These are phyloP conservation scores for Biscogniauxia sp. DNA, from an alignment of 2,329 filamentous ascomycete genomes.

Conservation along the genomic window DNA sequence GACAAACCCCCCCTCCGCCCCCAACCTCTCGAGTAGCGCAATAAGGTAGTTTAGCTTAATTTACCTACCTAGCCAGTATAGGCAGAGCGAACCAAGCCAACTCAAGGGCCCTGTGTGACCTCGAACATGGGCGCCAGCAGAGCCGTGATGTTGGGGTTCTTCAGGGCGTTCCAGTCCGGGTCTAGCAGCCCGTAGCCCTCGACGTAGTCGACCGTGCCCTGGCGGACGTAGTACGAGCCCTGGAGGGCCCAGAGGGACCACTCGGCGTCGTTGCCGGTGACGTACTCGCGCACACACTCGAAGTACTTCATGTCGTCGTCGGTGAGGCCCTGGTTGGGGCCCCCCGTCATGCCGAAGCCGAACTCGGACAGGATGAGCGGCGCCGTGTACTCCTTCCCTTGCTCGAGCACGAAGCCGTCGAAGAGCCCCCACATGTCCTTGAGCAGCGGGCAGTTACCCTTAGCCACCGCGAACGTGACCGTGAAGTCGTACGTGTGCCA, in stretches of 20 bases:
- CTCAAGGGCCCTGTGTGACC: conserved; percentile 40
- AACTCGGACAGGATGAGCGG: conserved; percentile 60
- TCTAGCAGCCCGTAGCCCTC: conserved; percentile 53
- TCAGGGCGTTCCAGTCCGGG: conserved; percentile 40
- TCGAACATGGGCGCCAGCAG: conserved; percentile 39
- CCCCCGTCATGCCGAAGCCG: conserved; percentile 49
- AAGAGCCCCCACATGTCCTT: conserved; percentile 45
- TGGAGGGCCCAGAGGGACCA: conserved; percentile 60
- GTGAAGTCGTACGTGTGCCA: conserved; percentile 58
- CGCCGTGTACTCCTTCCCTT: conserved; percentile 46
- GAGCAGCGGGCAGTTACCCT: conserved; percentile 42
- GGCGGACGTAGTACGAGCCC: conserved; percentile 58
- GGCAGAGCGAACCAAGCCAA: not conserved
- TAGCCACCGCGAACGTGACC: conserved; percentile 42
- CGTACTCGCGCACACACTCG: conserved; percentile 50
- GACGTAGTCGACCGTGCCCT: conserved; percentile 47
- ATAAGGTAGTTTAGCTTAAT: not conserved
- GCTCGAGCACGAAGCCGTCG: conserved; percentile 51
- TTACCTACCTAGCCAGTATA: too few species aligned
- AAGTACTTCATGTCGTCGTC: conserved; percentile 48
- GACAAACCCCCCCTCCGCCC: too few species aligned
- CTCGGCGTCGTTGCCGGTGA: conserved; percentile 55
- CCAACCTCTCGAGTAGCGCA: not conserved
- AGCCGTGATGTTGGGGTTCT: conserved; percentile 35
- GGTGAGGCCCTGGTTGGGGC: conserved; percentile 39